These are phyloP conservation scores for Paecilomyces fulvus DNA, from an alignment of 2,329 filamentous ascomycete genomes.

Conservation along the genomic window DNA sequence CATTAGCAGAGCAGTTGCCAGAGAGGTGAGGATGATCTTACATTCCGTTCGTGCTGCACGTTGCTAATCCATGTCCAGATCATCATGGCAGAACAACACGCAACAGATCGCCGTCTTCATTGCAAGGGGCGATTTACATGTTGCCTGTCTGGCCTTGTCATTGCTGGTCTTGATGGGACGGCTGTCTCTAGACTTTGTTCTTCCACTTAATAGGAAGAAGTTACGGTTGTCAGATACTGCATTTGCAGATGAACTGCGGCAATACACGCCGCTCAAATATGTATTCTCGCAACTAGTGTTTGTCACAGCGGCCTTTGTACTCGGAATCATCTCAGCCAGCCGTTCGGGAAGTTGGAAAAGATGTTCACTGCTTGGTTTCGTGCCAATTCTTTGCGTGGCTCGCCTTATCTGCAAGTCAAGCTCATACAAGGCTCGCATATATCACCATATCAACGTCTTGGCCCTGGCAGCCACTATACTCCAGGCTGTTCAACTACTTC, in stretches of 20 bases:
- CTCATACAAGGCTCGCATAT: slow-evolving; percentile 8
- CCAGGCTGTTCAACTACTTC: slow-evolving; percentile 12
- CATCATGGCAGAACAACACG: slow-evolving; percentile 16
- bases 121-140: slow-evolving; percentile 15
- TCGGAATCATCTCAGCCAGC: slow-evolving; percentile 8
- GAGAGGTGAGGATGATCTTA: background rate
- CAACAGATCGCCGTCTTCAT: slow-evolving; percentile 15
- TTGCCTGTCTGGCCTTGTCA: slow-evolving; percentile 13
- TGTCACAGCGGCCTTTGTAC: slow-evolving; percentile 9
- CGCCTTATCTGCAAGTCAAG: slow-evolving; percentile 10
- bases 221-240: slow-evolving; percentile 1
- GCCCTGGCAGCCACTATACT: slow-evolving; percentile 11
- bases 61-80: background rate
- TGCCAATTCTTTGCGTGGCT: slow-evolving; percentile 12
- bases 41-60: background rate
- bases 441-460: slow-evolving; percentile 17
- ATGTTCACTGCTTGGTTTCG: slow-evolving; percentile 15
- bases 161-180: slow-evolving; percentile 10
- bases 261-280: slow-evolving; percentile 5
- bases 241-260: slow-evolving; percentile 1
- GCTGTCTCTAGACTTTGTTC: slow-evolving; percentile 5
- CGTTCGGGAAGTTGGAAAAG: slow-evolving; percentile 11
- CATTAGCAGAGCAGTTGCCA: background rate
- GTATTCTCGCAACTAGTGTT: slow-evolving; percentile 3
- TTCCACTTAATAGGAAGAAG: slow-evolving; percentile 3